Conservation (phyloP, 306 rosid genomes). For the Dryas alaskensis region DNA sequence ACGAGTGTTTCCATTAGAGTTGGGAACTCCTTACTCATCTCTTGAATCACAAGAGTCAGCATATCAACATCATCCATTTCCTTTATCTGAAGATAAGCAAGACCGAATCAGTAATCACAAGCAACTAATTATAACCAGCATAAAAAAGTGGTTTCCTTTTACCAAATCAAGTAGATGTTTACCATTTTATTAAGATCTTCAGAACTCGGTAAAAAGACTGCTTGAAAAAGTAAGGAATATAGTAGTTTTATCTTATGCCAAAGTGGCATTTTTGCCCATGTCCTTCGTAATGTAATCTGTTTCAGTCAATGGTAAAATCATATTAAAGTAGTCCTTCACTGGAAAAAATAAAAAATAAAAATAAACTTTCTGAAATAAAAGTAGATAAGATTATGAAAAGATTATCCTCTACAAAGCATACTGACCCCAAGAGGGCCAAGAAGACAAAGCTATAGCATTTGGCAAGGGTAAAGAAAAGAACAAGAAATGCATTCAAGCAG, state of each 20-base stretch:
- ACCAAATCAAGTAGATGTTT: conserved; percentile 2
- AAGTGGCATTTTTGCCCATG: conserved; percentile 92
- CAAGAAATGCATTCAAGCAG: not conserved
- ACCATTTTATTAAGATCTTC: conserved; percentile 85
- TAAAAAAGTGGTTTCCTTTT: conserved; percentile 5
- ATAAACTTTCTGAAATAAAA: not conserved
- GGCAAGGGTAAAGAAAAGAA: too few species aligned
- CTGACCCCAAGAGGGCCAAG: not conserved
- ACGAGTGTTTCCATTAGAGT: conserved; percentile 94
- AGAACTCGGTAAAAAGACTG: conserved; percentile 75
- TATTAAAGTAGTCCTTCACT: conserved; percentile 9
- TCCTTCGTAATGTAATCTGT: conserved; percentile 83
- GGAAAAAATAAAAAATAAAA: too few species aligned
- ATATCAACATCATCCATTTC: conserved; percentile 88
- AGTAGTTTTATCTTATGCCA: conserved; percentile 83
- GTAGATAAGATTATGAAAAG: not conserved
- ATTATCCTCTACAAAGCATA: not conserved
- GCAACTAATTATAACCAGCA: conserved; percentile 15
- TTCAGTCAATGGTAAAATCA: conserved; percentile 28
- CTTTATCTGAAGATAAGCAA: conserved; percentile 64
- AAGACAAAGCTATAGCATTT: not conserved
- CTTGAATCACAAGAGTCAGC: conserved; percentile 89
- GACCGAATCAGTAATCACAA: conserved; percentile 19
- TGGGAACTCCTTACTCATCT: conserved; percentile 87
- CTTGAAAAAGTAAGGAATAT: conserved; percentile 65